phyloP scores from a whole-genome alignment of 2,329 filamentous ascomycete genomes.

The Daldinia sp. region DNA sequence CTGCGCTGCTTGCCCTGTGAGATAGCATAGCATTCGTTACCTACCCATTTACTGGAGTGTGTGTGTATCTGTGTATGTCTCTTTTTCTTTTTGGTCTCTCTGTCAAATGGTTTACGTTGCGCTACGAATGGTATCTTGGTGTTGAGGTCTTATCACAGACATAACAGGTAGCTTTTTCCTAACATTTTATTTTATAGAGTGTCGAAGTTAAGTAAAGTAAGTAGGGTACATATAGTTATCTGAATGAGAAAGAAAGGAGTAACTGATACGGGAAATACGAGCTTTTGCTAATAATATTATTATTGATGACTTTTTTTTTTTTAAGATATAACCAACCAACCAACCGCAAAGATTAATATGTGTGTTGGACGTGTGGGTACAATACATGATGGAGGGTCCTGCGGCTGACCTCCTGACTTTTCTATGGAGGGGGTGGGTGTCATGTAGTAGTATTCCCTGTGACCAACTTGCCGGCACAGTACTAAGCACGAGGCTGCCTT shows the following conservation, averaged over 20 bases:
- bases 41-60: slow-evolving; percentile 23
- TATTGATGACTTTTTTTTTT: background rate
- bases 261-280: background rate
- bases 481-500: slow-evolving; percentile 17
- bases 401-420: slow-evolving; percentile 22
- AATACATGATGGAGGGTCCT: slow-evolving; percentile 7
- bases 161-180: background rate
- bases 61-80: slow-evolving; percentile 1
- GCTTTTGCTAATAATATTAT: background rate
- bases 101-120: background rate
- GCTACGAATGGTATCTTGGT: background rate
- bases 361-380: background rate
- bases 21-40: slow-evolving; percentile 37
- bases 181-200: slow-evolving; percentile 4
- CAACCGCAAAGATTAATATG: background rate
- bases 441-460: slow-evolving; percentile 13
- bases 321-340: background rate
- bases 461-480: slow-evolving; percentile 10
- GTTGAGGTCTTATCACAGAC: background rate
- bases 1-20: slow-evolving; percentile 36
- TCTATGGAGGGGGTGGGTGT: slow-evolving; percentile 12
- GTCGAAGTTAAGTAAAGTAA: background rate
- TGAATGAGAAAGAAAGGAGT: background rate
- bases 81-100: background rate
- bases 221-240: background rate